Evolutionary conservation across 805 yeast genomes (phyloP).

Genomic region (Schwanniomyces polymorphus): DNA sequence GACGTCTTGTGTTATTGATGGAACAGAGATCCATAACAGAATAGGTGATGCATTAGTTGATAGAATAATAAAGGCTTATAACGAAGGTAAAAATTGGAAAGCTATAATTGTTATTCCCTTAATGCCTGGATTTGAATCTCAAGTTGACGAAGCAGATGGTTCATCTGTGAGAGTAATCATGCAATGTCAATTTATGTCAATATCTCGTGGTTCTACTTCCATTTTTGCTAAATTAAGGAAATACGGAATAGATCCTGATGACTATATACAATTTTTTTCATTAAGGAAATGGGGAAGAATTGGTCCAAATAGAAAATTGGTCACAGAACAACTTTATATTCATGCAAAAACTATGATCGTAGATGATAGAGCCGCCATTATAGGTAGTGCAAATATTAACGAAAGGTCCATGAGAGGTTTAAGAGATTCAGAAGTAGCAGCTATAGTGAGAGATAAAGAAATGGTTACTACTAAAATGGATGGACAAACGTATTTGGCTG

Average conservation of each 20-base stretch:
- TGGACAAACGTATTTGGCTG: slow-evolving; percentile 78
- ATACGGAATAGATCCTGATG: slow-evolving; percentile 83
- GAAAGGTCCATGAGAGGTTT: slow-evolving; percentile 95
- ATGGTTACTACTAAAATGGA: slow-evolving; percentile 72
- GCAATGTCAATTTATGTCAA: slow-evolving; percentile 94
- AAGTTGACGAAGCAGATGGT: slow-evolving; percentile 91
- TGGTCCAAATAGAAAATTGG: slow-evolving; percentile 70
- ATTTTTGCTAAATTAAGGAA: slow-evolving; percentile 79
- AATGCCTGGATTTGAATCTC: slow-evolving; percentile 96
- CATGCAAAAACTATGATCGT: slow-evolving; percentile 92
- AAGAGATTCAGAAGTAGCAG: slow-evolving; percentile 94
- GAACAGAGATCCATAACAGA: slow-evolving; percentile 78
- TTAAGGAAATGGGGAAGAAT: slow-evolving; percentile 94
- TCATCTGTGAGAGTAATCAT: slow-evolving; percentile 93
- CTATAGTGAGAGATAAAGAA: slow-evolving; percentile 80
- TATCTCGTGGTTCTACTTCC: slow-evolving; percentile 85
- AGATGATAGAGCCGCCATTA: slow-evolving; percentile 90
- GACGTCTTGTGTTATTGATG: slow-evolving; percentile 84
- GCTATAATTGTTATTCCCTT: slow-evolving; percentile 91
- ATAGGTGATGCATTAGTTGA: slow-evolving; percentile 98
- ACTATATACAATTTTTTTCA: slow-evolving; percentile 89
- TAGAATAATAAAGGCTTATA: slow-evolving; percentile 85
- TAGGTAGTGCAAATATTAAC: slow-evolving; percentile 96
- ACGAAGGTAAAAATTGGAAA: slow-evolving; percentile 76
- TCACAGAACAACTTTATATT: slow-evolving; percentile 88